Conservation (phyloP, 169 alveolate species). For the Theileria orientalis region DNA sequence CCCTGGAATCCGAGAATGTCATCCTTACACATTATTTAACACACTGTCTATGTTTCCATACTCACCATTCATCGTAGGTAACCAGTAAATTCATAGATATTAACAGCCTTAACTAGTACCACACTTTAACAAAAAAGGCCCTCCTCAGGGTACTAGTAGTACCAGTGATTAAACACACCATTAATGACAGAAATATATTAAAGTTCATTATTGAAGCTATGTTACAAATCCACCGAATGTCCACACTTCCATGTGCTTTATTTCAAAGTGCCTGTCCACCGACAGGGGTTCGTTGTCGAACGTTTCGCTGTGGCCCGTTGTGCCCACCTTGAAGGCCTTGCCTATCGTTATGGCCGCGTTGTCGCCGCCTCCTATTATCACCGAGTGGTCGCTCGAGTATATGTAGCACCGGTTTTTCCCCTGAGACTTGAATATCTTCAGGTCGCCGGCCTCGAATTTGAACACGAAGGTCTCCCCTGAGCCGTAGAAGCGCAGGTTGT, state of each 20-base stretch:
- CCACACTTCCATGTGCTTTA: slow-evolving; percentile 62
- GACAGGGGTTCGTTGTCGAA: slow-evolving; percentile 57
- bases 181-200: too few species aligned
- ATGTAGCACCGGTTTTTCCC: slow-evolving; percentile 53
- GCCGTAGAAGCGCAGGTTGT: slow-evolving; percentile 78
- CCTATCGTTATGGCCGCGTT: slow-evolving; percentile 55
- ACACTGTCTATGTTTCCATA: too few species aligned
- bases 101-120: too few species aligned
- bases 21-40: too few species aligned
- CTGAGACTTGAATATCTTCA: slow-evolving; percentile 44
- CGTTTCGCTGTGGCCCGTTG: slow-evolving; percentile 58
- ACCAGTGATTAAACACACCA: too few species aligned
- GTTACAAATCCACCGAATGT: slow-evolving; percentile 53
- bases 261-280: slow-evolving; percentile 20
- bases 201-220: too few species aligned
- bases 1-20: too few species aligned
- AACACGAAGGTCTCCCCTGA: slow-evolving; percentile 83
- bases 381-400: slow-evolving; percentile 49
- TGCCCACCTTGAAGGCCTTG: slow-evolving; percentile 47
- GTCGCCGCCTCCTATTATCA: slow-evolving; percentile 62
- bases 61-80: too few species aligned
- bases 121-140: too few species aligned
- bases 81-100: too few species aligned
- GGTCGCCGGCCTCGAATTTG: slow-evolving; percentile 57
- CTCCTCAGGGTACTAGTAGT: too few species aligned